phyloP scores from a whole-genome alignment of 108 stramenopile species.

The Cyclotella distinguenda region DNA sequence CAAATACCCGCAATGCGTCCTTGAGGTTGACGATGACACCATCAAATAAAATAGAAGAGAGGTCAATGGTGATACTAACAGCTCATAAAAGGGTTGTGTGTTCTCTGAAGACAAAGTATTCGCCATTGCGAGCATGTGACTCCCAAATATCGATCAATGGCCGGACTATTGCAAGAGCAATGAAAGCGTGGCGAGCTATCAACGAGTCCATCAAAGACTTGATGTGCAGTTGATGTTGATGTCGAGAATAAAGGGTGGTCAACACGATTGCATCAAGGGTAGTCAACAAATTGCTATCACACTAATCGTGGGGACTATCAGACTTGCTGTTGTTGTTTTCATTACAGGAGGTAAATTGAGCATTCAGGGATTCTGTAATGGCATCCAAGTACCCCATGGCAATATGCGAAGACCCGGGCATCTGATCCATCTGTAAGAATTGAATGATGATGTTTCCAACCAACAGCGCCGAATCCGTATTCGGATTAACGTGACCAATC shows the following conservation, averaged over 20 bases:
- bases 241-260: constrained; percentile 32
- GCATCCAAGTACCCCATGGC: constrained; percentile 25
- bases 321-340: background rate
- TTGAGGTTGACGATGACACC: constrained; percentile 25
- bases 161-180: constrained; percentile 15
- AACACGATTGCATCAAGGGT: constrained; percentile 35
- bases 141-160: constrained; percentile 35
- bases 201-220: constrained; percentile 29
- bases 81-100: constrained; percentile 24
- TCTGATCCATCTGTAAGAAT: constrained; percentile 22
- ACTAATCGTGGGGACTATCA: background rate
- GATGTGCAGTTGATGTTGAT: constrained; percentile 17
- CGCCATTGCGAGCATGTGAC: constrained; percentile 1
- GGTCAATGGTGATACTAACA: constrained; percentile 30
- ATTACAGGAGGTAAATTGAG: background rate
- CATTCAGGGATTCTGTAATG: constrained; percentile 17
- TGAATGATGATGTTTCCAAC: constrained; percentile 41
- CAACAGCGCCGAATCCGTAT: constrained; percentile 15
- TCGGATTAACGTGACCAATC: background rate
- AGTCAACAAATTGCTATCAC: constrained; percentile 2
- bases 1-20: background rate
- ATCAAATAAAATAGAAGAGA: constrained; percentile 43
- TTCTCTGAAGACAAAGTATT: background rate
- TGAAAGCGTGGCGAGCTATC: too few relatives aligned
- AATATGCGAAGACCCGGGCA: constrained; percentile 20